Percentiles rank a stretch among this genome's conserved stretches.
phyloP scores from a whole-genome alignment of 495 filamentous ascomycete species.

The Podospora anserina region DNA sequence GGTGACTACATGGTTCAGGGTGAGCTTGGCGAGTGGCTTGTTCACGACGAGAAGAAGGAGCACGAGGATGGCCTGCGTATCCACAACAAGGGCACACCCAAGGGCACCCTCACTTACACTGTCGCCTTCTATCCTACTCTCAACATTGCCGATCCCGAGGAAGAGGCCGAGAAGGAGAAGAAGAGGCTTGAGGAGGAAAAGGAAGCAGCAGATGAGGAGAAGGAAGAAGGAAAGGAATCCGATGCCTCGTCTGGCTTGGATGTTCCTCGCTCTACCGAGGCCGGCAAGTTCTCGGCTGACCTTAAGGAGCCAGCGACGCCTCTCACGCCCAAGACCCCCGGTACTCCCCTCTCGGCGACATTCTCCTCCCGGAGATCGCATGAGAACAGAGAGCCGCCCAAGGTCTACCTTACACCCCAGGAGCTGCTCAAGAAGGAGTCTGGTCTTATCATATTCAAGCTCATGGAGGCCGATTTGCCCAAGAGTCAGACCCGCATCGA shows the following conservation, averaged over 20 bases:
- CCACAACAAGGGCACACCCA: constrained; percentile 61
- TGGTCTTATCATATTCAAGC: constrained; percentile 89
- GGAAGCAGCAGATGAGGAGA: constrained; percentile 28
- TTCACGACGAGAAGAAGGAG: constrained; percentile 68
- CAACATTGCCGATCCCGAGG: constrained; percentile 85
- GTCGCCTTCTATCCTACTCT: constrained; percentile 86
- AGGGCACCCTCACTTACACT: constrained; percentile 81
- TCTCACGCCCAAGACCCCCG: constrained; percentile 39
- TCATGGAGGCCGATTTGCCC: constrained; percentile 80
- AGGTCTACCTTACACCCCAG: constrained; percentile 71
- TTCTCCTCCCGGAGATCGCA: constrained; percentile 52
- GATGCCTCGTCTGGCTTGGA: constrained; percentile 24
- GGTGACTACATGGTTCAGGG: constrained; percentile 75
- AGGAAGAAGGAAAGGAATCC: constrained; percentile 12
- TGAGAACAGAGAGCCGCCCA: constrained; percentile 61
- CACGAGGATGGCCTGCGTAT: constrained; percentile 62
- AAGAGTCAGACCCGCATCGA: constrained; percentile 77
- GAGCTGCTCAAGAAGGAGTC: constrained; percentile 83
- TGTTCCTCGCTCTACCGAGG: constrained; percentile 38
- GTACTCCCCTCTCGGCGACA: constrained; percentile 22
- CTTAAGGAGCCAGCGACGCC: constrained; percentile 24
- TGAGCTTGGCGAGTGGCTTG: constrained; percentile 75
- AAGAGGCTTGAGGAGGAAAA: constrained; percentile 33
- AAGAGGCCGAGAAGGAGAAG: constrained; percentile 66
- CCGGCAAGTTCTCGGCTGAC: constrained; percentile 36